Evolutionary conservation across 352 stramenopile genomes (phyloP).

Genomic region (Globisporangium iwayamae): DNA sequence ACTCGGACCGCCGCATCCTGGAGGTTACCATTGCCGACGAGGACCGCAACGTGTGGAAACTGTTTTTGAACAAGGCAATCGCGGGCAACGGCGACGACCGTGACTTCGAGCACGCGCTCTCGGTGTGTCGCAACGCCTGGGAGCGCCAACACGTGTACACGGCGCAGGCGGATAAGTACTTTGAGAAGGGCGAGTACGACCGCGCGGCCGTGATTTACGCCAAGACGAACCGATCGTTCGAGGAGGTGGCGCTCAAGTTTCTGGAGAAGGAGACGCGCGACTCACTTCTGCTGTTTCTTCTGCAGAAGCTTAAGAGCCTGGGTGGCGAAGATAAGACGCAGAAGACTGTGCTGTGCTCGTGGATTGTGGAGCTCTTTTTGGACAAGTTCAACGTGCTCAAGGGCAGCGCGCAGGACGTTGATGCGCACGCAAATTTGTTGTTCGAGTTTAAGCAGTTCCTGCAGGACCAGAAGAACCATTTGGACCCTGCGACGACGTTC

Average conservation of each 20-base stretch:
- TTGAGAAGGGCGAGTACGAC: slow-evolving; percentile 82
- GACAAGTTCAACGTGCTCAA: slow-evolving; percentile 89
- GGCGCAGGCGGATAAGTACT: slow-evolving; percentile 88
- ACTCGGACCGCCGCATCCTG: slow-evolving; percentile 77
- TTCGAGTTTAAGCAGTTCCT: slow-evolving; percentile 93
- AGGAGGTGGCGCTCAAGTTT: slow-evolving; percentile 91
- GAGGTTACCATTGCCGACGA: slow-evolving; percentile 82
- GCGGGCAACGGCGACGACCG: slow-evolving; percentile 59
- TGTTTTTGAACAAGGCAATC: slow-evolving; percentile 88
- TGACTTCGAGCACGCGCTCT: slow-evolving; percentile 88
- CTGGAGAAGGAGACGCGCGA: slow-evolving; percentile 81
- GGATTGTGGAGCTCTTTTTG: slow-evolving; percentile 92
- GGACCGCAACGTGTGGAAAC: slow-evolving; percentile 90
- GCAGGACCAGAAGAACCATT: slow-evolving; percentile 81
- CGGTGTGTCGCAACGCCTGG: slow-evolving; percentile 76
- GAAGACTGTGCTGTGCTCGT: slow-evolving; percentile 90
- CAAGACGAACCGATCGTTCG: slow-evolving; percentile 87
- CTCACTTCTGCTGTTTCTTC: slow-evolving; percentile 84
- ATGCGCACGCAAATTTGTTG: slow-evolving; percentile 79
- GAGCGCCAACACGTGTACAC: slow-evolving; percentile 86
- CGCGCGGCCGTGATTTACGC: slow-evolving; percentile 87
- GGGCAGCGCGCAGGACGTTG: slow-evolving; percentile 78
- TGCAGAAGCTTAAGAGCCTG: slow-evolving; percentile 87
- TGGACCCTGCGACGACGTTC: slow-evolving; percentile 90
- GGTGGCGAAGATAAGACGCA: slow-evolving; percentile 86